Base-by-base conservation (phyloP, 2,329 filamentous ascomycete genomes). In the Paracorniculantispora psalliotae region DNA sequence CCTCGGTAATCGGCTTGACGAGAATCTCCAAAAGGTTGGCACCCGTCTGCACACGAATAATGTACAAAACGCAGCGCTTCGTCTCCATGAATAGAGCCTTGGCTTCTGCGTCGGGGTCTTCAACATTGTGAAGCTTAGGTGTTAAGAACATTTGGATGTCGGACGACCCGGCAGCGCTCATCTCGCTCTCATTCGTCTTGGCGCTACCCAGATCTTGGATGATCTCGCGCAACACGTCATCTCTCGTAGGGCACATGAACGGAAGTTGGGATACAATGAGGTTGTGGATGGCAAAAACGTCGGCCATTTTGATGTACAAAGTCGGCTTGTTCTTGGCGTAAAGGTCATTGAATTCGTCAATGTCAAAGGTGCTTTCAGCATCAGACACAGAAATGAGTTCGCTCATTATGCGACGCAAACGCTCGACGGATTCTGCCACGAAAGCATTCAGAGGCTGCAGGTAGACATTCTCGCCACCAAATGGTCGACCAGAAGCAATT, bases 71-170 rank as follows among this genome's bases (percentile, higher is more conserved):
- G 69, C 94, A 96, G 67, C 94, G 87, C 77, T 99, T 99, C 2
- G 94, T 97, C 75, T 97, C 94, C 86, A 97, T 97, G 72, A 97
- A 97, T 3, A 99, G 81, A 1, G 92, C 82, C 75, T 97, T 97
- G 63, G 94, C 81, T 61, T 94, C 90, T 4, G 92, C 91, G 69
- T 97, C 93, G 4, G 94, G 93, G 70, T 99, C 94, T 67, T 96
- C 90, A 62, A 92, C 79, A 67, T 96, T 90, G 69, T 96, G 91
- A 56, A 96, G 84, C 73, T 94, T 96, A 39, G 92, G 91, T 47
- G 89, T 94, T 46, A 97, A 78, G 61, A 91, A 96, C 79, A 97
- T 86, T 61, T 90, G 92, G 62, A 97, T 96, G 72, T 97, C 92
- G 1, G 89, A 88, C 1, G 91, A 89, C 62, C 91, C 91, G 7